phyloP scores from a whole-genome alignment of 2,329 filamentous ascomycete species.

The Peltaster fructicola region DNA sequence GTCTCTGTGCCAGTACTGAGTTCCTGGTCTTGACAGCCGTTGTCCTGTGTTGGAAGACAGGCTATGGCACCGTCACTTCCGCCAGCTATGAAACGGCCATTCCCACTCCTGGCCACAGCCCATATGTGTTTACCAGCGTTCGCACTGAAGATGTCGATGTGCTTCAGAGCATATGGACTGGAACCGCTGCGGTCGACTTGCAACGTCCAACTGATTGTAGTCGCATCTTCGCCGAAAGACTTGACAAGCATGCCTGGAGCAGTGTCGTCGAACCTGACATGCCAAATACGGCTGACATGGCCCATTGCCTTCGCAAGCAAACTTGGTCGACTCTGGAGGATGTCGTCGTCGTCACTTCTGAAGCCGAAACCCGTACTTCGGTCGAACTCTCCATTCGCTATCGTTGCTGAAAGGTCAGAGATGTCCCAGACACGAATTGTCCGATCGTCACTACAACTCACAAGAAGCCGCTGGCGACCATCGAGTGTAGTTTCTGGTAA shows the following conservation, averaged over 20 bases:
- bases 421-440: constrained; percentile 83
- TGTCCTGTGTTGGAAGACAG: too few relatives aligned
- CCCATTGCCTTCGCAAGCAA: constrained; percentile 59
- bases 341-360: constrained; percentile 17
- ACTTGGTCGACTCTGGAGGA: constrained; percentile 25
- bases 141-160: constrained; percentile 39
- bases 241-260: constrained; percentile 34
- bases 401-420: constrained; percentile 28
- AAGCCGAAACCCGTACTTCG: constrained; percentile 30
- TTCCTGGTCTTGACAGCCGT: too few relatives aligned
- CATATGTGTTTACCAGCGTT: constrained; percentile 87
- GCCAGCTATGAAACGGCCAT: constrained; percentile 41
- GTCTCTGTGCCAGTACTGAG: too few relatives aligned
- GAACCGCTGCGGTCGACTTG: constrained; percentile 1
- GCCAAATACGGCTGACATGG: constrained; percentile 81
- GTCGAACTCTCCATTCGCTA: constrained; percentile 17
- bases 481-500: constrained; percentile 17
- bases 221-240: constrained; percentile 75
- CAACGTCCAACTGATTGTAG: constrained; percentile 46
- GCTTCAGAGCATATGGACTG: constrained; percentile 24
- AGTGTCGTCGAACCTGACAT: constrained; percentile 42
- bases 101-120: constrained; percentile 37
- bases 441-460: constrained; percentile 87
- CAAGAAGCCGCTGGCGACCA: constrained; percentile 43
- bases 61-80: constrained; percentile 61